Percentiles rank a stretch among this genome's conserved stretches.
Evolutionary conservation across 768 basidiomycete genomes (phyloP).

Genomic region (Harrya chromipes): DNA sequence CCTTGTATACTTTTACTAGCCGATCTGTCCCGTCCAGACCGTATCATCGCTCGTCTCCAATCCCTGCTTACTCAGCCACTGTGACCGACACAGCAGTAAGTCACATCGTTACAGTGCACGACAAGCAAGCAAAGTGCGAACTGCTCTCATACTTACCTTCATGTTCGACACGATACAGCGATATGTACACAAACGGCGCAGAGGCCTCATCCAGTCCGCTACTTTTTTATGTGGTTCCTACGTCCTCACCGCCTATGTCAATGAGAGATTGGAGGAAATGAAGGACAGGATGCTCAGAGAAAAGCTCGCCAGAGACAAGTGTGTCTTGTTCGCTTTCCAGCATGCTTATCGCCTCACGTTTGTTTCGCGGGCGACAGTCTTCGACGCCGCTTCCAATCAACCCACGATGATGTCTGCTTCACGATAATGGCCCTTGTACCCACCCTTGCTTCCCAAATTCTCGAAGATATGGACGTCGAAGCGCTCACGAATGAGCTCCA

Average conservation of each 20-base stretch:
- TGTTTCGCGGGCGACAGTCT: slow-evolving; percentile 42
- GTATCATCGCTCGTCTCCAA: too few species aligned
- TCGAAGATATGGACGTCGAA: slow-evolving; percentile 78
- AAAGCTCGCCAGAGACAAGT: slow-evolving; percentile 60
- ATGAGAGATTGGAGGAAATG: slow-evolving; percentile 60
- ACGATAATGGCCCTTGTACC: slow-evolving; percentile 70
- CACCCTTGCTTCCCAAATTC: slow-evolving; percentile 59
- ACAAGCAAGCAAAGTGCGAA: background rate
- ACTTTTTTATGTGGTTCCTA: slow-evolving; percentile 62
- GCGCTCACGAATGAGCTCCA: slow-evolving; percentile 57
- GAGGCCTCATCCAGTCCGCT: slow-evolving; percentile 45
- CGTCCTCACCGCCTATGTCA: slow-evolving; percentile 56
- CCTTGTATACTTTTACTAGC: too few species aligned
- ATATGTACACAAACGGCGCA: slow-evolving; percentile 50
- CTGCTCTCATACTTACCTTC: background rate
- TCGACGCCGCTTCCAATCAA: slow-evolving; percentile 68
- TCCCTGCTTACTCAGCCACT: too few species aligned
- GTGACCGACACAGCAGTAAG: too few species aligned
- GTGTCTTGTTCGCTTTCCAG: slow-evolving; percentile 3
- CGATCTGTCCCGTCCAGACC: too few species aligned
- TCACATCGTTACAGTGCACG: too few species aligned
- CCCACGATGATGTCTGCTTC: slow-evolving; percentile 73
- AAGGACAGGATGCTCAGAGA: slow-evolving; percentile 61
- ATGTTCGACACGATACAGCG: slow-evolving; percentile 46
- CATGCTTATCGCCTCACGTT: slow-evolving; percentile 2